Evolutionary conservation across 768 basidiomycete species (phyloP).

Genomic region (Rhodotorula sphaerocarpa): DNA sequence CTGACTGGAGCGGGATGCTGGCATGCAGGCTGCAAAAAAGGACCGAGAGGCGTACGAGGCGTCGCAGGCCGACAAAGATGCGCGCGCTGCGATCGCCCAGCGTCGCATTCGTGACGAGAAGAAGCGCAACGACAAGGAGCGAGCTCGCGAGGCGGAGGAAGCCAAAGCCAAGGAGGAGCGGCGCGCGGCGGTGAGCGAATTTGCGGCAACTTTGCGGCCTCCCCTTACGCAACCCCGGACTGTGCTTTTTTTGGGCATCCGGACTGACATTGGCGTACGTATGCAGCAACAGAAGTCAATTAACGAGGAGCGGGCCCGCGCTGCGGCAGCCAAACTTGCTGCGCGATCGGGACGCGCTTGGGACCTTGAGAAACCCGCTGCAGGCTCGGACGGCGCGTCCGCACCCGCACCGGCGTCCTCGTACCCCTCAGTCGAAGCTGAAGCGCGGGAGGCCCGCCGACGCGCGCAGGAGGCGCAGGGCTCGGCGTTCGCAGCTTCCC

Average conservation of each 20-base stretch:
- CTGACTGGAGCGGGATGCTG: background rate
- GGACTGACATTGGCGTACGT: too few relatives aligned
- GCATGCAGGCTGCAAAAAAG: slow-evolving; percentile 6
- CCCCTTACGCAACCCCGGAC: too few relatives aligned
- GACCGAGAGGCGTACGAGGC: slow-evolving; percentile 8
- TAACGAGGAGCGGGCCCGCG: slow-evolving; percentile 17
- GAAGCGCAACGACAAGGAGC: background rate
- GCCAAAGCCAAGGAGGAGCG: background rate
- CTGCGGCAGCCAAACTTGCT: slow-evolving; percentile 21
- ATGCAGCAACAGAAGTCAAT: slow-evolving; percentile 7
- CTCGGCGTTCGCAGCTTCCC: too few relatives aligned
- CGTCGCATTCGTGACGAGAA: background rate
- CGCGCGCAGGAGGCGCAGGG: background rate
- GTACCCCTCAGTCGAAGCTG: slow-evolving; percentile 15
- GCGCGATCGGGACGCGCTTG: slow-evolving; percentile 11
- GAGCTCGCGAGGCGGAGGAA: background rate
- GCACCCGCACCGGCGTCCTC: background rate
- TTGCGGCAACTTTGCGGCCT: too few relatives aligned
- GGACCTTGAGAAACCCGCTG: slow-evolving; percentile 20
- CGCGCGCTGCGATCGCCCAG: background rate
- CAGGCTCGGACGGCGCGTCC: background rate
- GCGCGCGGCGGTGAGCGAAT: background rate
- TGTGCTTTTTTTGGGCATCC: background rate
- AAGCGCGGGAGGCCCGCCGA: background rate
- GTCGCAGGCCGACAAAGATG: background rate